These are phyloP conservation scores for Pleurotus cornucopiae DNA, from an alignment of 768 basidiomycete species.

Conservation along the genomic window DNA sequence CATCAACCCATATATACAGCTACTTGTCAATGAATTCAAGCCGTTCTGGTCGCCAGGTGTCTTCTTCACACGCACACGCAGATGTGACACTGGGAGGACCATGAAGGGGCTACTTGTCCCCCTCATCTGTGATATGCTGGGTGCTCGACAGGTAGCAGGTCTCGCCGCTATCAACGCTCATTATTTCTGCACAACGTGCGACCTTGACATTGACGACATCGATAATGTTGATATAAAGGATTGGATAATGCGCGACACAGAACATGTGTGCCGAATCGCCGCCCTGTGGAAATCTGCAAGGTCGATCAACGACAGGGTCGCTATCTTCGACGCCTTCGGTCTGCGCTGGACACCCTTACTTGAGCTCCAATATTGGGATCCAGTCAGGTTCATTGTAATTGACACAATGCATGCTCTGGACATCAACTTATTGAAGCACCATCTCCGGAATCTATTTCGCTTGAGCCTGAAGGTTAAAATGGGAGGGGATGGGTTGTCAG, in stretches of 20 bases:
- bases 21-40: not conserved
- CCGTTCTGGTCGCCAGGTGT: not conserved
- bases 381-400: conserved; percentile 20
- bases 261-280: conserved; percentile 13
- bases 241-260: conserved; percentile 12
- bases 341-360: conserved; percentile 25
- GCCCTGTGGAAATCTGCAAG: conserved; percentile 15
- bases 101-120: not conserved
- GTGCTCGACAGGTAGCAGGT: not conserved
- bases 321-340: conserved; percentile 16
- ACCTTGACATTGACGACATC: conserved; percentile 12
- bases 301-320: conserved; percentile 1
- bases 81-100: not conserved
- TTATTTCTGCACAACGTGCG: conserved; percentile 20
- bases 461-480: not conserved
- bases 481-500: not conserved
- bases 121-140: conserved; percentile 4
- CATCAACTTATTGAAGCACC: conserved; percentile 22
- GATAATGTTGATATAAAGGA: conserved; percentile 11
- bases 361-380: conserved; percentile 30
- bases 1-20: conserved; percentile 1
- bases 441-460: conserved; percentile 17
- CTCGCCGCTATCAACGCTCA: conserved; percentile 4
- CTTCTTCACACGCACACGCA: not conserved
- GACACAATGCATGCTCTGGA: conserved; percentile 36